Percentiles rank a stretch among this genome's conserved stretches.
Evolutionary conservation across 2,329 filamentous ascomycete genomes (phyloP).

Genomic region (Scedosporium apiospermum): DNA sequence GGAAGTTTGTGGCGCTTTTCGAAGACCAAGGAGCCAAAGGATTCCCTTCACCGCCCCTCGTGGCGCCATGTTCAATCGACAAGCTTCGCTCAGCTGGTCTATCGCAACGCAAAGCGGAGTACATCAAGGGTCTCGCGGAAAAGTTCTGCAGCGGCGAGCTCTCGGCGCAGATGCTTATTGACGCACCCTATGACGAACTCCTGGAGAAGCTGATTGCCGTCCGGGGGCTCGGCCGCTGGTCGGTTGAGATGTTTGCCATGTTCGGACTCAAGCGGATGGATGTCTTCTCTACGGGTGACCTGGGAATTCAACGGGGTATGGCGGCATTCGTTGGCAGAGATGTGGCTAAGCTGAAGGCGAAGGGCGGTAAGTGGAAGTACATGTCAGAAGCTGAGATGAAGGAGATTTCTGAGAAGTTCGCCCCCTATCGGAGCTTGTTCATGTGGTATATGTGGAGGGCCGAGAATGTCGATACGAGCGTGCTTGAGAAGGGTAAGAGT

Average conservation of each 20-base stretch:
- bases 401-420: slow-evolving; percentile 68
- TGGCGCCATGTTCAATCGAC: slow-evolving; percentile 53
- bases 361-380: slow-evolving; percentile 87
- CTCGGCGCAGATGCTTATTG: slow-evolving; percentile 63
- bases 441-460: slow-evolving; percentile 99
- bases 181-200: slow-evolving; percentile 77
- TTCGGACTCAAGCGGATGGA: slow-evolving; percentile 93
- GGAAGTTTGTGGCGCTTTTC: slow-evolving; percentile 73
- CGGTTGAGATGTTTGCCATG: slow-evolving; percentile 95
- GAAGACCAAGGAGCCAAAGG: slow-evolving; percentile 18
- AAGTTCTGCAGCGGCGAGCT: slow-evolving; percentile 72
- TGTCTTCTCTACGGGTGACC: slow-evolving; percentile 83
- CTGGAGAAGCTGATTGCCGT: slow-evolving; percentile 76
- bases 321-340: slow-evolving; percentile 78
- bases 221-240: slow-evolving; percentile 80
- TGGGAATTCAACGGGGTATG: slow-evolving; percentile 93
- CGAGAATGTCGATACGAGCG: slow-evolving; percentile 65
- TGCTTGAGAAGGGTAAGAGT: slow-evolving; percentile 33
- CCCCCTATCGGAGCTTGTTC: slow-evolving; percentile 81
- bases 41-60: slow-evolving; percentile 71
- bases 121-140: slow-evolving; percentile 74
- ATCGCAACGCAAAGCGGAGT: slow-evolving; percentile 92
- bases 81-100: slow-evolving; percentile 75
- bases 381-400: slow-evolving; percentile 92
- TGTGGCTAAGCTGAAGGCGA: slow-evolving; percentile 71